Percentiles rank a stretch among this genome's conserved stretches.
Conservation (phyloP, 2,329 filamentous ascomycete species). For the Thielaviopsis punctulata region DNA sequence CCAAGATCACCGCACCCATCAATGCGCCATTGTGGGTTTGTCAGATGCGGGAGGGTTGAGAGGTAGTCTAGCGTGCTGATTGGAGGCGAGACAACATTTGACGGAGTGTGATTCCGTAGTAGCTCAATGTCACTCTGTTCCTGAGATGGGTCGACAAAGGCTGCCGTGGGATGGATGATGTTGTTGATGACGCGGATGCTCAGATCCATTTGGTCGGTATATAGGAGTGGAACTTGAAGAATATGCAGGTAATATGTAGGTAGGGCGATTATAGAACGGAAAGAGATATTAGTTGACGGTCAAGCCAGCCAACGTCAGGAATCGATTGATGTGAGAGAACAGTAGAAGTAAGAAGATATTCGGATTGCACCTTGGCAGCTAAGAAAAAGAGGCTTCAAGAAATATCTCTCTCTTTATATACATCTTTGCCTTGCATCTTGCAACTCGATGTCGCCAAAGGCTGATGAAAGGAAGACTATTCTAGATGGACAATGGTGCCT, state of each 20-base stretch:
- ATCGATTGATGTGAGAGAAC: background rate
- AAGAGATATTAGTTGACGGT: background rate
- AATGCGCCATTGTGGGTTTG: slow-evolving; percentile 35
- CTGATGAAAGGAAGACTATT: background rate
- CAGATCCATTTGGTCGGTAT: slow-evolving; percentile 30
- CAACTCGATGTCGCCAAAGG: too few species aligned
- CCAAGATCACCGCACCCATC: slow-evolving; percentile 40
- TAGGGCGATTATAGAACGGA: background rate
- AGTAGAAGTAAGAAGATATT: background rate
- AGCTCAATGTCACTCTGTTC: background rate
- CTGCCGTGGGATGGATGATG: slow-evolving; percentile 41
- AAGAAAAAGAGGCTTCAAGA: too few species aligned
- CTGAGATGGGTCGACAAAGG: slow-evolving; percentile 19
- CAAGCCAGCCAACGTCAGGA: background rate
- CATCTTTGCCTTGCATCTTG: background rate
- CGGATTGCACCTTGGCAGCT: too few species aligned
- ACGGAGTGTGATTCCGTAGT: background rate
- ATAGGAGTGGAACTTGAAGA: background rate
- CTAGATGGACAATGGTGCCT: background rate
- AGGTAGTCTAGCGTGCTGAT: slow-evolving; percentile 18
- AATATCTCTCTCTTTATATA: background rate
- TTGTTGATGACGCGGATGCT: slow-evolving; percentile 34
- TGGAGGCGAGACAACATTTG: background rate
- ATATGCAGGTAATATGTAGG: background rate
- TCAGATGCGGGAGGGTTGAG: slow-evolving; percentile 32